Evolutionary conservation across 2,329 filamentous ascomycete species (phyloP), one percentile per base, ranked within the genome.

Genomic region (Raffaelea deltoideospora): DNA sequence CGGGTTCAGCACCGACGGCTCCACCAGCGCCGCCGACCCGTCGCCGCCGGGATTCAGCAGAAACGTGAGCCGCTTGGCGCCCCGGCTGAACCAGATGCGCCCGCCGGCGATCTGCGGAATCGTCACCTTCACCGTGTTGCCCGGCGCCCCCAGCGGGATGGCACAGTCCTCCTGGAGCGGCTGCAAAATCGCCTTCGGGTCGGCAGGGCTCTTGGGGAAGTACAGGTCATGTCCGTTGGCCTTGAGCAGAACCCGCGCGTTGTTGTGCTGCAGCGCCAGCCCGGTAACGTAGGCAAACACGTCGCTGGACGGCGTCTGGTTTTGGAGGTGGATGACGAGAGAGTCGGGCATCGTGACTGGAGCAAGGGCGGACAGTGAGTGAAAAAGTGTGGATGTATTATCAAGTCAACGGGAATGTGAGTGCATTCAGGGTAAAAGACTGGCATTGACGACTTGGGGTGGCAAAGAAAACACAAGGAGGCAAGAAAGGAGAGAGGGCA

Each of bases 261-360:
- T 48, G 38, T 48, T 46, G 37, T 54, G 47, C 33, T 72, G 64
- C 23, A 78, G 54, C 2, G 72, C 70, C 19, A 65, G 61, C 10
- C 76, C 76, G 4, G 72, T 81, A 49, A 83, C 71, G 52, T 77
- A 79, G 28, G 73, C 74, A 44, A 66, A 78, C 9, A 76, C 65
- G 18, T 59, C 64, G 39, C 54, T 56, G 3, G 66, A 73, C 33
- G 50, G 55, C 15, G 68, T 70, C 40, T 63, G 60, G 50, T 79
- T 79, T 41, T 65, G 58, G 6, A 79, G 53, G 10, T 62, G 64
- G 37, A 79, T 60, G 19, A 63, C 60, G 18, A 79, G 53, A 4
- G 64, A 56, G 38, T 50, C 40, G 4, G 58, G 58, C 59, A 63
- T 63, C 21, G 14, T 41, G 38, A 35, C 2, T 15, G 14, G 15